phyloP scores from a whole-genome alignment of 768 basidiomycete species.

The Serendipita sp. region DNA sequence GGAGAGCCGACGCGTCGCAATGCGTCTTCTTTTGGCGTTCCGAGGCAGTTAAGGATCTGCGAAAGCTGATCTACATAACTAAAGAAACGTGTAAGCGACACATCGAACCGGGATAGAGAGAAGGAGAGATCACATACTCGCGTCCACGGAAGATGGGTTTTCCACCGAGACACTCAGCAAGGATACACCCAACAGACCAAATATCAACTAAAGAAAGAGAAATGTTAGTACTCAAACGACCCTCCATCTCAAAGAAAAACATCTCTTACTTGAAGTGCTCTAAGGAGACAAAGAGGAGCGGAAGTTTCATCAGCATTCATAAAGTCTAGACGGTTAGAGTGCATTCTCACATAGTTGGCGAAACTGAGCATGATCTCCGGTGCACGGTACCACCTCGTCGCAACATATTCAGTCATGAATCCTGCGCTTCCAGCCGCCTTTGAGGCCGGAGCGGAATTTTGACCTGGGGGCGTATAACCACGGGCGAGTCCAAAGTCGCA shows the following conservation, averaged over 20 bases:
- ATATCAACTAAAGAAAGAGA: slow-evolving; percentile 43
- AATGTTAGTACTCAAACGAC: neutral
- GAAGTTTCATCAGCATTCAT: neutral
- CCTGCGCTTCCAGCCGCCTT: slow-evolving; percentile 49
- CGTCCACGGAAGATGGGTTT: slow-evolving; percentile 95
- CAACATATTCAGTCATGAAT: slow-evolving; percentile 99
- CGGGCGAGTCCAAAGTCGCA: slow-evolving; percentile 97
- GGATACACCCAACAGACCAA: slow-evolving; percentile 92
- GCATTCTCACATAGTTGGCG: slow-evolving; percentile 64
- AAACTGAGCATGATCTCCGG: slow-evolving; percentile 99
- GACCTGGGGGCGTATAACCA: slow-evolving; percentile 61
- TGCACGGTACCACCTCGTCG: slow-evolving; percentile 97
- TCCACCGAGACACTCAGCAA: slow-evolving; percentile 82
- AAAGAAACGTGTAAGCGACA: neutral
- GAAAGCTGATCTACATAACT: slow-evolving; percentile 98
- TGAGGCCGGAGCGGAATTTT: slow-evolving; percentile 36
- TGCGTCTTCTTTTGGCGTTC: slow-evolving; percentile 93
- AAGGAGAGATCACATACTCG: slow-evolving; percentile 44
- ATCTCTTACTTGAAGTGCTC: slow-evolving; percentile 11
- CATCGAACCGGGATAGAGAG: neutral
- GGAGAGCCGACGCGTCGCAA: slow-evolving; percentile 92
- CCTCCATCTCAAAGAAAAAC: neutral
- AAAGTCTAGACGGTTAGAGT: neutral
- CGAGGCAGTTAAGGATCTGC: slow-evolving; percentile 95
- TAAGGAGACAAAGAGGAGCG: neutral